A percentile compares a stretch with the other conserved stretches of the same genome.
Evolutionary conservation across 2,329 filamentous ascomycete genomes (phyloP).

Genomic region (Fusarium devonianum): DNA sequence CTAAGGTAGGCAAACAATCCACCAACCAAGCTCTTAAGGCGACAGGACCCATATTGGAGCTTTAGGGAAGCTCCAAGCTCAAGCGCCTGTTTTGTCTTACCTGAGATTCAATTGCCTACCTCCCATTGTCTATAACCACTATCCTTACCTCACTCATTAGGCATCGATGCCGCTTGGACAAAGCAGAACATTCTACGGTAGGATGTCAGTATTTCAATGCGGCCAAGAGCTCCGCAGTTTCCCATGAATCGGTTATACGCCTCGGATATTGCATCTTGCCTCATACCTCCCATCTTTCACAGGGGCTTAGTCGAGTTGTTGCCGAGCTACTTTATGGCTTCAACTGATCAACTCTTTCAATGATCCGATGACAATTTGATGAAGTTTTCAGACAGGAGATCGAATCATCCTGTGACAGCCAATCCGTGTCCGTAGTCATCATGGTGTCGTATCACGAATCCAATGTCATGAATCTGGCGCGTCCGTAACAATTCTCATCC

Average conservation of each 20-base stretch:
- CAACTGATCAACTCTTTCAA: conserved; percentile 1
- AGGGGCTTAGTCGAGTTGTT: conserved; percentile 13
- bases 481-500: conserved; percentile 35
- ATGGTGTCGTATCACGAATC: conserved; percentile 47
- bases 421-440: conserved; percentile 16
- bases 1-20: neutral
- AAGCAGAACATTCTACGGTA: neutral
- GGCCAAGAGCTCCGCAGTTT: no score
- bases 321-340: conserved; percentile 14
- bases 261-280: neutral
- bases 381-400: conserved; percentile 7
- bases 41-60: no score
- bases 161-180: neutral
- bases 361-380: conserved; percentile 1
- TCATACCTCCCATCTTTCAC: conserved; percentile 1
- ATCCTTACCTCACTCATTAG: no score
- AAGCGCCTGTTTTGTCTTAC: no score
- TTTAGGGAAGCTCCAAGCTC: no score
- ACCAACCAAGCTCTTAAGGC: no score
- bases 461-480: conserved; percentile 47
- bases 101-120: no score
- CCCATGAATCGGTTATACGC: neutral
- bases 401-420: conserved; percentile 2
- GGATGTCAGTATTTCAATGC: neutral
- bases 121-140: no score